phyloP scores from a whole-genome alignment of 1,139 yeast genomes.

The Pichia terricola region DNA sequence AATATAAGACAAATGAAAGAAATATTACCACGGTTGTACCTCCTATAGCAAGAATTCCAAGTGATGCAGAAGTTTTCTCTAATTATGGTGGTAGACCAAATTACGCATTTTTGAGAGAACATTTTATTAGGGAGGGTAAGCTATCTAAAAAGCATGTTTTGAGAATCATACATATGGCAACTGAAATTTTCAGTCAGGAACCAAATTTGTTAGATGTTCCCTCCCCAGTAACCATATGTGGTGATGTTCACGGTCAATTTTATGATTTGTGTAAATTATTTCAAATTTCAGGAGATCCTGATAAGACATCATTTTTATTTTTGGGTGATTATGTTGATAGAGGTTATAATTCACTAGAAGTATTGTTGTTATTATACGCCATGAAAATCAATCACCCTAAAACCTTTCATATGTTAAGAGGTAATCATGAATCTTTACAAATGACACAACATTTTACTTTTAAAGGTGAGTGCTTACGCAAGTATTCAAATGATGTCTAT shows the following conservation, averaged over 20 bases:
- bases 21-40: slow-evolving; percentile 56
- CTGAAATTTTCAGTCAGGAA: slow-evolving; percentile 55
- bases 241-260: slow-evolving; percentile 94
- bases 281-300: slow-evolving; percentile 91
- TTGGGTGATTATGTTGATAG: slow-evolving; percentile 95
- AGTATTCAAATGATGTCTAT: slow-evolving; percentile 61
- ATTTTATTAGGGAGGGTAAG: slow-evolving; percentile 76
- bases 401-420: slow-evolving; percentile 77
- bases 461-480: slow-evolving; percentile 83
- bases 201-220: slow-evolving; percentile 76
- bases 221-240: slow-evolving; percentile 94
- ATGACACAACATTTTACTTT: slow-evolving; percentile 91
- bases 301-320: slow-evolving; percentile 64
- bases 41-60: slow-evolving; percentile 60
- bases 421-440: slow-evolving; percentile 94
- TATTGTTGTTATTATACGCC: slow-evolving; percentile 71
- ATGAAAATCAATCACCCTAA: slow-evolving; percentile 71
- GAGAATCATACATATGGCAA: slow-evolving; percentile 59
- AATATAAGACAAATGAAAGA: slow-evolving; percentile 58
- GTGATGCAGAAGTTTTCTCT: slow-evolving; percentile 56
- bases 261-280: slow-evolving; percentile 84
- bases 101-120: slow-evolving; percentile 59
- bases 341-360: slow-evolving; percentile 87
- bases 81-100: slow-evolving; percentile 59
- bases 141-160: slow-evolving; percentile 64